Conservation (phyloP, 2,329 filamentous ascomycete genomes). For the Xylaria sp. region DNA sequence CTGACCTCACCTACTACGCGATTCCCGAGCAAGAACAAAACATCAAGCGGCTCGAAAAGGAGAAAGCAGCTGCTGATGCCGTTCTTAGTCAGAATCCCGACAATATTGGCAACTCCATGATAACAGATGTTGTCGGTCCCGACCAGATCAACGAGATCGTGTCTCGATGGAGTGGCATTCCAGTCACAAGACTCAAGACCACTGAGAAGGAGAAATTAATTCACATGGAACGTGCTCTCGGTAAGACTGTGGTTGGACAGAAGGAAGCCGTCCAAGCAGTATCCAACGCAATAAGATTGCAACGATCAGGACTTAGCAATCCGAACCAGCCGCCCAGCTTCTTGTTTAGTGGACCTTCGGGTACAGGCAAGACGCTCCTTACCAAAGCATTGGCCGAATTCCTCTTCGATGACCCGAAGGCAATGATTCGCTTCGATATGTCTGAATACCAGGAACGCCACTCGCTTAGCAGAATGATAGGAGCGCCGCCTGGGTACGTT, state of each 20-base stretch:
- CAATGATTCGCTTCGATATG: conserved; percentile 99
- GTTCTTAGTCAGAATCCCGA: conserved; percentile 64
- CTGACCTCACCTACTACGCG: conserved; percentile 95
- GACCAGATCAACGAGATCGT: conserved; percentile 99
- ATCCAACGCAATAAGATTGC: conserved; percentile 93
- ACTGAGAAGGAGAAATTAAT: conserved; percentile 99
- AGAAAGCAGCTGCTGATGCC: conserved; percentile 82
- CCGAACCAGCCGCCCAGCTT: conserved; percentile 98
- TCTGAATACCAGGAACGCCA: conserved; percentile 99
- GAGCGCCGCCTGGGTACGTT: conserved; percentile 95
- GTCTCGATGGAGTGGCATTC: conserved; percentile 96
- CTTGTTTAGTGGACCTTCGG: conserved; percentile 97
- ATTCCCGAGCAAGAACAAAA: conserved; percentile 88
- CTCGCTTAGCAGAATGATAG: conserved; percentile 95
- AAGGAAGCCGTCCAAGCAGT: conserved; percentile 92
- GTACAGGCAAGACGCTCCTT: conserved; percentile 96
- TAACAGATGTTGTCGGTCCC: conserved; percentile 93
- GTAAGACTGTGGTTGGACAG: conserved; percentile 89
- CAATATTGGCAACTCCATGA: conserved; percentile 72
- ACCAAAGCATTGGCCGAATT: conserved; percentile 98
- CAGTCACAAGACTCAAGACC: conserved; percentile 91
- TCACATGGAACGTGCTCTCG: conserved; percentile 90
- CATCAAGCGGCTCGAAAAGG: conserved; percentile 83
- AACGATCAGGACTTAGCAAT: conserved; percentile 92
- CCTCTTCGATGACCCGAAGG: conserved; percentile 94